phyloP scores from a whole-genome alignment of 2,329 filamentous ascomycete genomes.

The Bretziella fagacearum region DNA sequence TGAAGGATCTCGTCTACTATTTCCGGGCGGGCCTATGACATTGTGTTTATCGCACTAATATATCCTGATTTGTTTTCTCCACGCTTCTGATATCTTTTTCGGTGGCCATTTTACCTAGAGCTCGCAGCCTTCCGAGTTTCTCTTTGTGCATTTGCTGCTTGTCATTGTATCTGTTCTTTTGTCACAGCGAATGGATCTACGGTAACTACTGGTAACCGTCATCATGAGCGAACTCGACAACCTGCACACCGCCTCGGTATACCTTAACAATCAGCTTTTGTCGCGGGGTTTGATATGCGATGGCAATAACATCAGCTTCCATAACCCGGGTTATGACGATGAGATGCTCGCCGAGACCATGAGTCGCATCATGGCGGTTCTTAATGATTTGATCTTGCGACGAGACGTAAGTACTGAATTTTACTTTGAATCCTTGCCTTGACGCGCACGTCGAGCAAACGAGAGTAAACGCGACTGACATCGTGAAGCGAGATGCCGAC shows the following conservation, averaged over 20 bases:
- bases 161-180: background rate
- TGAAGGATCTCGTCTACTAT: background rate
- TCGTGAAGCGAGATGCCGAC: conserved; percentile 64
- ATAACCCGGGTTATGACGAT: conserved; percentile 47
- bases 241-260: conserved; percentile 48
- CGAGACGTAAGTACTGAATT: conserved; percentile 53
- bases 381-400: conserved; percentile 82
- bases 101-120: background rate
- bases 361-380: conserved; percentile 74
- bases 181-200: too few species aligned
- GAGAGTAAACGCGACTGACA: background rate
- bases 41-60: background rate
- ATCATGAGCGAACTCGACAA: conserved; percentile 42
- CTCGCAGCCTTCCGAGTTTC: too few species aligned
- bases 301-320: conserved; percentile 68
- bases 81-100: background rate
- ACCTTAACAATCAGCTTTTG: conserved; percentile 56
- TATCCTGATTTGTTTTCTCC: background rate
- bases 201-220: too few species aligned
- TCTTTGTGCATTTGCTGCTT: background rate
- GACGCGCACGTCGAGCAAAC: too few species aligned
- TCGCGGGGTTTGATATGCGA: conserved; percentile 48
- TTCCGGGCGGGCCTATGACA: background rate
- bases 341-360: conserved; percentile 45
- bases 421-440: background rate